Conservation (phyloP, 164 flowering plant genomes). For the Vitis rotundifolia region DNA sequence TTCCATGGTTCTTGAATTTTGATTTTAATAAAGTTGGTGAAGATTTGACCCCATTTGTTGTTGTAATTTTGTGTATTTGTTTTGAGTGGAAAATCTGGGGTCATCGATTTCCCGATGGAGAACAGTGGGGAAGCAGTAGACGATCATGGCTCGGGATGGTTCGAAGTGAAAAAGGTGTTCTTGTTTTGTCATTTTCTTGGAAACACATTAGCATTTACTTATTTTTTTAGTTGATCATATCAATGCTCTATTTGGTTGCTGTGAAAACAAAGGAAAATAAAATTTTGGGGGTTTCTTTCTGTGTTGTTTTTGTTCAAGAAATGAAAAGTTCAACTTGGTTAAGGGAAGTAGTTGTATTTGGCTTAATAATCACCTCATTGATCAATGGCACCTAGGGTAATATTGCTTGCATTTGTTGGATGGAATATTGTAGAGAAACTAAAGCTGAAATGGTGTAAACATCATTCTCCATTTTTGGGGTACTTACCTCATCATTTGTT, state of each 20-base stretch:
- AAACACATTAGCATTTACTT: background rate
- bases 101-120: constrained; percentile 41
- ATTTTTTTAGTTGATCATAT: background rate
- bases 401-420: too few species aligned
- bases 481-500: too few species aligned
- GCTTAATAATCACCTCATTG: background rate
- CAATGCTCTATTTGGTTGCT: background rate
- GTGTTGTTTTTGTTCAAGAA: background rate
- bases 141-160: constrained; percentile 88
- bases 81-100: constrained; percentile 5
- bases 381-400: too few species aligned
- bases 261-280: too few species aligned
- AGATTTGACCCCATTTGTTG: background rate
- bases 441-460: too few species aligned
- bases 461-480: too few species aligned
- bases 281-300: background rate
- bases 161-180: constrained; percentile 79
- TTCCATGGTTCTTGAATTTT: too few species aligned
- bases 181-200: constrained; percentile 5
- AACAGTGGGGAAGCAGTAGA: constrained; percentile 41
- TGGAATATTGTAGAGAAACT: too few species aligned
- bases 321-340: background rate
- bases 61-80: background rate
- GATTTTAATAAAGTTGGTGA: too few species aligned
- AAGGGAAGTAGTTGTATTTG: background rate